Conservation (phyloP, 495 filamentous ascomycete species). For the Cercophora samala region DNA sequence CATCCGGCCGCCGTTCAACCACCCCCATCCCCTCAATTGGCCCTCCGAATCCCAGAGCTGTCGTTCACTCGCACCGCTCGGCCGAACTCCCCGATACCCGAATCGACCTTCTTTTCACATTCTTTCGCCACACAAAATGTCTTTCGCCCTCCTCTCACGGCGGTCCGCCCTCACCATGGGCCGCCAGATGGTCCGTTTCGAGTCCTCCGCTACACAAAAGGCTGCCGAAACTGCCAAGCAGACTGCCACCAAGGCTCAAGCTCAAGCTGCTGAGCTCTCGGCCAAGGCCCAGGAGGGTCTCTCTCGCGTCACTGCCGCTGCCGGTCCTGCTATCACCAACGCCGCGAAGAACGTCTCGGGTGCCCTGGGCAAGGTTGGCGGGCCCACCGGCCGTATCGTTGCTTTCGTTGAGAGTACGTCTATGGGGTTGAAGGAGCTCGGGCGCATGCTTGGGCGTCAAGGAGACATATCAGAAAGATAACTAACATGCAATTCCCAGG, state of each 20-base stretch:
- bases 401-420: slow-evolving; percentile 74
- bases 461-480: neutral
- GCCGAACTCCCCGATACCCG: neutral
- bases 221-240: slow-evolving; percentile 58
- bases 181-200: slow-evolving; percentile 48
- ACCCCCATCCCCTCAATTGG: neutral
- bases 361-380: slow-evolving; percentile 74
- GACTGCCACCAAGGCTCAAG: slow-evolving; percentile 60
- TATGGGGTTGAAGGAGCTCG: slow-evolving; percentile 37
- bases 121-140: slow-evolving; percentile 23
- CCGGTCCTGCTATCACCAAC: slow-evolving; percentile 70
- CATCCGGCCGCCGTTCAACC: neutral
- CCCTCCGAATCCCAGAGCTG: neutral
- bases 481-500: slow-evolving; percentile 46
- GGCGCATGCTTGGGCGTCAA: neutral
- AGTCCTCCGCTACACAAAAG: slow-evolving; percentile 52
- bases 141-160: slow-evolving; percentile 33
- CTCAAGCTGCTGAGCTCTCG: slow-evolving; percentile 59
- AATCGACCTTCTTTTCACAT: neutral
- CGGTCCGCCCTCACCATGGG: slow-evolving; percentile 37
- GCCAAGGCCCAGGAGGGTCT: slow-evolving; percentile 83
- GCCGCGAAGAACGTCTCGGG: slow-evolving; percentile 62
- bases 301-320: slow-evolving; percentile 73
- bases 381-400: slow-evolving; percentile 77
- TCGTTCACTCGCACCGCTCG: slow-evolving; percentile 12